Conservation (phyloP, 768 basidiomycete genomes). For the Trametes cubensis region DNA sequence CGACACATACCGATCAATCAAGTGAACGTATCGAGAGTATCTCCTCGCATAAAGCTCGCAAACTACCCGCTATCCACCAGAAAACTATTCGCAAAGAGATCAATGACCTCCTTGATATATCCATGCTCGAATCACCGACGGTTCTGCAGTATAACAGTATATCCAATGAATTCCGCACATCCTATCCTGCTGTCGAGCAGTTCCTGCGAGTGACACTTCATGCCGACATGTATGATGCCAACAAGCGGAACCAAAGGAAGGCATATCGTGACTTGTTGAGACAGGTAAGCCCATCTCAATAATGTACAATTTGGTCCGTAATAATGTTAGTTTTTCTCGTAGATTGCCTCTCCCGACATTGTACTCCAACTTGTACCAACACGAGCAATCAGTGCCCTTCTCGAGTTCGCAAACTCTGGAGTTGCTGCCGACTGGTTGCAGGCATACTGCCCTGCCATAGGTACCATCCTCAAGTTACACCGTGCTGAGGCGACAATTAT, state of each 20-base stretch:
- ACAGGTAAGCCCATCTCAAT: neutral
- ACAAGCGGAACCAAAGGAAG: neutral
- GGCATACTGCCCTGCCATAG: neutral
- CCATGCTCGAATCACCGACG: too few relatives aligned
- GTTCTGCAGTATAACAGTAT: neutral
- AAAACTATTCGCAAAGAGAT: neutral
- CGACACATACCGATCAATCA: neutral
- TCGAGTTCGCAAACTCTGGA: neutral
- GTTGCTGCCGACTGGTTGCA: neutral
- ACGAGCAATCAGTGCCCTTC: neutral
- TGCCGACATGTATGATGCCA: neutral
- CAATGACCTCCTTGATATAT: neutral
- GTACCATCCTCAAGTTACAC: neutral
- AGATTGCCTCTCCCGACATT: constrained; percentile 21
- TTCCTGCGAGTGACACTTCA: neutral
- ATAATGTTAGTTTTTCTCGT: too few relatives aligned
- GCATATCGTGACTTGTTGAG: neutral
- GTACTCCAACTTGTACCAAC: constrained; percentile 18
- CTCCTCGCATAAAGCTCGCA: constrained; percentile 1
- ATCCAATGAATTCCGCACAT: neutral
- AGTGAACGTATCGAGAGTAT: constrained; percentile 1
- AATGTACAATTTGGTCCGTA: too few relatives aligned
- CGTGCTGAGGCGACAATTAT: neutral
- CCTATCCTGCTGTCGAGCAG: neutral
- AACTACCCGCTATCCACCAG: neutral